Percentiles rank a stretch among this genome's conserved stretches.
Conservation (phyloP, 163 green algal genomes). For the Smithsoniella earleae region DNA sequence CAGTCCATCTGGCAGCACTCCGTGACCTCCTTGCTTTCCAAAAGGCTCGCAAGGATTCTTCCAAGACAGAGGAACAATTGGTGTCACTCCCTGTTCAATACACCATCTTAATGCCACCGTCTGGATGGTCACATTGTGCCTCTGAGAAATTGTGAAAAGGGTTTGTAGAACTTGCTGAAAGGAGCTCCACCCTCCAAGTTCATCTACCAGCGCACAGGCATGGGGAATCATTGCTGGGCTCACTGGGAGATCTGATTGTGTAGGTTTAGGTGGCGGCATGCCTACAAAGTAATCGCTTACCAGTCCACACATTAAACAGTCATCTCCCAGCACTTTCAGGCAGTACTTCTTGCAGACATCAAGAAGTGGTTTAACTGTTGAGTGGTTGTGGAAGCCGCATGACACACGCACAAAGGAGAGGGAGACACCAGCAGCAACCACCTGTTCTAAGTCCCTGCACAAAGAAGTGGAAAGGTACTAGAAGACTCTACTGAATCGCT, state of each 20-base stretch:
- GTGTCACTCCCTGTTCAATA: conserved; percentile 16
- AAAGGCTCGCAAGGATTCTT: background rate
- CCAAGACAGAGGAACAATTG: conserved; percentile 3
- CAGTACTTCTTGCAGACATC: background rate
- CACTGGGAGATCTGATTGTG: too few relatives aligned
- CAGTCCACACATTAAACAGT: background rate
- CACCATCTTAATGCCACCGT: background rate
- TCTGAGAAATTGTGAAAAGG: background rate
- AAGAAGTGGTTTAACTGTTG: background rate
- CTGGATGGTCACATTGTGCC: background rate
- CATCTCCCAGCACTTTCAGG: conserved; percentile 1
- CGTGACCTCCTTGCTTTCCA: background rate
- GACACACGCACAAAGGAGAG: background rate
- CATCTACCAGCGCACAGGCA: too few relatives aligned
- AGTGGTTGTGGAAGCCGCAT: background rate
- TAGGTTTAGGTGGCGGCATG: background rate
- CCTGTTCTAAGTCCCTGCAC: conserved; percentile 4
- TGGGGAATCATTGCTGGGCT: too few relatives aligned
- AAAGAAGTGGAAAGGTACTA: background rate
- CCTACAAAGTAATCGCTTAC: background rate
- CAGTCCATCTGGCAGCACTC: background rate
- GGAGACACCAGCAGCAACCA: background rate
- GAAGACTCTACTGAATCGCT: background rate
- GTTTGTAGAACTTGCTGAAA: background rate
- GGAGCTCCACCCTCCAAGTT: background rate